Conservation (phyloP, 257 asterid species). For the Solanum okadae region DNA sequence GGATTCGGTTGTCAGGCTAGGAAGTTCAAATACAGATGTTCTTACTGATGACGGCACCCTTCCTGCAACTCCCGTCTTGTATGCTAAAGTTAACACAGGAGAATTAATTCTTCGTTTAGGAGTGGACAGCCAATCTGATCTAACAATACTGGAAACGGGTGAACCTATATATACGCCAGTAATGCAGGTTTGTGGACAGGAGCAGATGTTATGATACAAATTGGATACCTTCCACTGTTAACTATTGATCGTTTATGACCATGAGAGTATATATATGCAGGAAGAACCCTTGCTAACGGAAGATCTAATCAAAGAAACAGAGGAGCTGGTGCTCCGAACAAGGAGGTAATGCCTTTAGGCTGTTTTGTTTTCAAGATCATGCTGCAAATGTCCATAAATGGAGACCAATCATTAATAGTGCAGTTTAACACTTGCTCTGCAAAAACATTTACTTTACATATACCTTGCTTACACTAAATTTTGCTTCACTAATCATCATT, state of each 20-base stretch:
- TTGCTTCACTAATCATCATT: neutral
- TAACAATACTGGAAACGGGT: constrained; percentile 91
- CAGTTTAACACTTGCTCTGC: neutral
- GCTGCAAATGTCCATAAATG: neutral
- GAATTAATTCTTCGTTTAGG: constrained; percentile 84
- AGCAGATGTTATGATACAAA: constrained; percentile 3
- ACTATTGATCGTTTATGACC: constrained; percentile 8
- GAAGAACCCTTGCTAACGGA: constrained; percentile 91
- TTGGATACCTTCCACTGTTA: constrained; percentile 4
- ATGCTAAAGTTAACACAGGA: constrained; percentile 68
- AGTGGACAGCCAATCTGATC: constrained; percentile 61
- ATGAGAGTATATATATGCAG: constrained; percentile 26
- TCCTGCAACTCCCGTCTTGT: constrained; percentile 32
- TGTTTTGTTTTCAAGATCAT: constrained; percentile 9
- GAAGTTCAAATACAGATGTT: constrained; percentile 26
- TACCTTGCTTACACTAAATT: neutral
- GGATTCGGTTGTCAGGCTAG: constrained; percentile 48
- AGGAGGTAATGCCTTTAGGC: constrained; percentile 48
- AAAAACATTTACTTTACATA: neutral
- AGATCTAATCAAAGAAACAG: constrained; percentile 94
- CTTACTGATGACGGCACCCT: constrained; percentile 34
- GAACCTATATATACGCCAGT: constrained; percentile 86
- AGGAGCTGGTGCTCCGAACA: constrained; percentile 93
- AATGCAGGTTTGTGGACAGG: constrained; percentile 60
- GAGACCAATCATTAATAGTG: neutral